Evolutionary conservation across 2,329 filamentous ascomycete species (phyloP).

Genomic region (Ophiocordyceps sinensis): DNA sequence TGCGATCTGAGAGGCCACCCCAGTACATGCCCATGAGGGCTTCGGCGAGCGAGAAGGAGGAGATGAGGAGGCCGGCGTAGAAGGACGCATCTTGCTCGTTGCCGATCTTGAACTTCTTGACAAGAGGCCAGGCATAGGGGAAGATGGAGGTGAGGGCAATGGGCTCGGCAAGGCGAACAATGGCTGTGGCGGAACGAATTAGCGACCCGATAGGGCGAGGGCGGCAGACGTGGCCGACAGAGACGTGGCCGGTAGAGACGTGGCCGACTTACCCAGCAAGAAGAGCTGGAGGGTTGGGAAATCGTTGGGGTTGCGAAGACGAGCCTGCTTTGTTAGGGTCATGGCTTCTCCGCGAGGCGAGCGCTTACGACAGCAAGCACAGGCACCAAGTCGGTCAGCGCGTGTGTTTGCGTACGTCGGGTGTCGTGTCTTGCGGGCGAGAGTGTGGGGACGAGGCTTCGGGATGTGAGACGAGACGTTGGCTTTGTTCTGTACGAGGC

Average conservation of each 20-base stretch:
- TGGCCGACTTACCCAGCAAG: constrained; percentile 52
- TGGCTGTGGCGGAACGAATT: constrained; percentile 37
- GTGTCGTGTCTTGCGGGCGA: background rate
- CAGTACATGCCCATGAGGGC: constrained; percentile 76
- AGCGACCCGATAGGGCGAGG: constrained; percentile 2
- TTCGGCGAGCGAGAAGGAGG: constrained; percentile 72
- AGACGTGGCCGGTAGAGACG: too few relatives aligned
- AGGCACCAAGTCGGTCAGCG: constrained; percentile 13
- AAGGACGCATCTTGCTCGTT: constrained; percentile 64
- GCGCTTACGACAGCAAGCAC: constrained; percentile 30
- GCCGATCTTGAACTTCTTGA: constrained; percentile 62
- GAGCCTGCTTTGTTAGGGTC: constrained; percentile 35
- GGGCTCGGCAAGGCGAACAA: constrained; percentile 84
- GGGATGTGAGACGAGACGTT: background rate
- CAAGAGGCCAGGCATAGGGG: constrained; percentile 77
- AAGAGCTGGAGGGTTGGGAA: constrained; percentile 78
- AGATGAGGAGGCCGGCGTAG: constrained; percentile 79
- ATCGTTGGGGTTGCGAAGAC: constrained; percentile 48
- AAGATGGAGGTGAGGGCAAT: constrained; percentile 90
- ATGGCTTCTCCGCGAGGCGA: constrained; percentile 28
- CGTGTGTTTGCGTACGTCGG: constrained; percentile 9
- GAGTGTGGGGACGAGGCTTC: background rate
- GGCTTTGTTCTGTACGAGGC: background rate
- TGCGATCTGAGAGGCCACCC: constrained; percentile 67
- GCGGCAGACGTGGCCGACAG: constrained; percentile 14